Percentiles rank a stretch among this genome's conserved stretches.
phyloP scores from a whole-genome alignment of 345 rosid genomes.

The Citrus australasica region DNA sequence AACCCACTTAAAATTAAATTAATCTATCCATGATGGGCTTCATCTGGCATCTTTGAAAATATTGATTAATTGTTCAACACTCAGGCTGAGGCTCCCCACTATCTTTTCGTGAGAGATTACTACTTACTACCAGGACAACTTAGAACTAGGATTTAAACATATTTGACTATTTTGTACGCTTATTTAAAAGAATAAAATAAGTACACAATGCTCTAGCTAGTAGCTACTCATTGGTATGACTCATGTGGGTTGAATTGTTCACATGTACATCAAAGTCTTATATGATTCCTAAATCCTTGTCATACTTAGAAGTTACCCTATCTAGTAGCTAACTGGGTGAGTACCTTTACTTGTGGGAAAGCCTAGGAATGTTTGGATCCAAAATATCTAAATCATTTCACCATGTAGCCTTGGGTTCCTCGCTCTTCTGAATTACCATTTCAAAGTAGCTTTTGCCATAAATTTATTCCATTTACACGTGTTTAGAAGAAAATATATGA shows the following conservation, averaged over 20 bases:
- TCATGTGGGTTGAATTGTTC: not conserved
- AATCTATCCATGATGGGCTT: slow-evolving; percentile 17
- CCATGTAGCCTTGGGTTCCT: slow-evolving; percentile 18
- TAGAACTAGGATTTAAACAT: too few relatives aligned
- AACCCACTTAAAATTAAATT: slow-evolving; percentile 12
- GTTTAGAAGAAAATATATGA: not conserved
- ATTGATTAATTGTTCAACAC: not conserved
- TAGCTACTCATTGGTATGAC: too few relatives aligned
- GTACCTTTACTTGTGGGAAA: not conserved
- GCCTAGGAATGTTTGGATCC: not conserved
- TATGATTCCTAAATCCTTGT: slow-evolving; percentile 37
- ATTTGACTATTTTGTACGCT: too few relatives aligned
- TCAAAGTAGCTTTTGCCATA: slow-evolving; percentile 1
- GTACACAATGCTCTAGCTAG: too few relatives aligned
- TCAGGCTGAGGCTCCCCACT: not conserved
- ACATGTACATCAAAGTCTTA: slow-evolving; percentile 15
- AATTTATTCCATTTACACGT: not conserved
- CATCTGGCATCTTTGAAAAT: slow-evolving; percentile 18
- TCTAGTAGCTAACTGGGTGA: not conserved
- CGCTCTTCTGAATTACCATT: not conserved
- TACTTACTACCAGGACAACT: too few relatives aligned
- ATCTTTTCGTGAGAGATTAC: not conserved
- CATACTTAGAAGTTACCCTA: slow-evolving; percentile 48
- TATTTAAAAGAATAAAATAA: too few relatives aligned
- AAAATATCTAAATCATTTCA: slow-evolving; percentile 11